Evolutionary conservation across 257 asterid species (phyloP).

Genomic region (Solanum raphanifolium): DNA sequence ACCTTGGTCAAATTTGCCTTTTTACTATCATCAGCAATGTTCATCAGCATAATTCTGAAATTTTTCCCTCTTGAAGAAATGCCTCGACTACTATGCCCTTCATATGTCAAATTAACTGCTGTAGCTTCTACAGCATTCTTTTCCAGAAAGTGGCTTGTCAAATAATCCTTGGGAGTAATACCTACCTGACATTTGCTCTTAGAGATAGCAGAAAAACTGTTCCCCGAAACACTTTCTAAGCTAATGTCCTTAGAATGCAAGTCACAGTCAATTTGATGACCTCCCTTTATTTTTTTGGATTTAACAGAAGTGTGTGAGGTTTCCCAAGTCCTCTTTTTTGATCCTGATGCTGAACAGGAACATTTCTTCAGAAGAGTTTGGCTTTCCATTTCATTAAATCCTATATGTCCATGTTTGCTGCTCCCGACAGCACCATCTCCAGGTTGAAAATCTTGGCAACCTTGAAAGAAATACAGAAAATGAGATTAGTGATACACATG

Average conservation of each 20-base stretch:
- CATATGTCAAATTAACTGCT: slow-evolving; percentile 18
- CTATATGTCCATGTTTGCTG: neutral
- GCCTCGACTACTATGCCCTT: slow-evolving; percentile 11
- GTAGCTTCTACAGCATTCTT: slow-evolving; percentile 18
- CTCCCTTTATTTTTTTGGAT: slow-evolving; percentile 82
- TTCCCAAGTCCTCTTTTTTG: slow-evolving; percentile 73
- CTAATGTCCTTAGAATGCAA: slow-evolving; percentile 26
- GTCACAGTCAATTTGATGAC: slow-evolving; percentile 32
- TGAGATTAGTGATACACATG: neutral
- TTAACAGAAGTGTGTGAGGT: slow-evolving; percentile 68
- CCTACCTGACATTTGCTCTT: slow-evolving; percentile 17
- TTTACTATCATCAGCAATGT: slow-evolving; percentile 77
- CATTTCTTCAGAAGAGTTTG: slow-evolving; percentile 11
- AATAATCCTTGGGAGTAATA: slow-evolving; percentile 8
- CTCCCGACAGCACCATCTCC: slow-evolving; percentile 9
- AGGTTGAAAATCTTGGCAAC: slow-evolving; percentile 12
- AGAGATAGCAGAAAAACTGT: slow-evolving; percentile 6
- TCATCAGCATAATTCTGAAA: slow-evolving; percentile 64
- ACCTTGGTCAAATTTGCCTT: slow-evolving; percentile 69
- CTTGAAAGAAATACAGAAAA: slow-evolving; percentile 6
- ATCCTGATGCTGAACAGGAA: slow-evolving; percentile 36
- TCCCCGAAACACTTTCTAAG: slow-evolving; percentile 23
- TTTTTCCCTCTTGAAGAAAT: slow-evolving; percentile 15
- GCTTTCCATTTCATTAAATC: slow-evolving; percentile 1
- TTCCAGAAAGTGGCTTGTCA: slow-evolving; percentile 16